Evolutionary conservation across 768 basidiomycete species (phyloP).

Genomic region (Flagelloscypha sp.): DNA sequence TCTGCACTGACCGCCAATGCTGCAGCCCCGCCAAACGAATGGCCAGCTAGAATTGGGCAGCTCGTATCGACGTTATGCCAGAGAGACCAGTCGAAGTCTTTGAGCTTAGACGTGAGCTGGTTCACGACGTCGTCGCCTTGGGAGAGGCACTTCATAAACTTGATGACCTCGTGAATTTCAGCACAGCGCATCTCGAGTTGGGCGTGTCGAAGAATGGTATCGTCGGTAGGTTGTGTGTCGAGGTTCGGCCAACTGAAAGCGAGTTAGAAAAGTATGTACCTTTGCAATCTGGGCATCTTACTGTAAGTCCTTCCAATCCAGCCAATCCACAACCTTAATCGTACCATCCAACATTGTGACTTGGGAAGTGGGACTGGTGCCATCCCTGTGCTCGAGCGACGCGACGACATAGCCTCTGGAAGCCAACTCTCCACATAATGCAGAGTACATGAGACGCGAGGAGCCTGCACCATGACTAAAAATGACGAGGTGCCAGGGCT

Average conservation of each 20-base stretch:
- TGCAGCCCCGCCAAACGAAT: conserved; percentile 23
- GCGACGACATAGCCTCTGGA: conserved; percentile 37
- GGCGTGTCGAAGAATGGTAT: conserved; percentile 20
- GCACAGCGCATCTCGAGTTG: conserved; percentile 27
- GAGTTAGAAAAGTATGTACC: no score
- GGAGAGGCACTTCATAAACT: conserved; percentile 15
- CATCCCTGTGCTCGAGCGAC: conserved; percentile 40
- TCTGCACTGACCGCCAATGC: conserved; percentile 19
- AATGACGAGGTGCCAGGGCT: conserved; percentile 33
- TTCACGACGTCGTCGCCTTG: conserved; percentile 6
- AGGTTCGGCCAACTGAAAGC: conserved; percentile 18
- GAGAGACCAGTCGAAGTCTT: conserved; percentile 11
- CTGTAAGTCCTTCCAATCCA: conserved; percentile 22
- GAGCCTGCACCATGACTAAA: conserved; percentile 41
- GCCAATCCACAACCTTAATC: conserved; percentile 22
- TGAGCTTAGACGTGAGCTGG: neutral
- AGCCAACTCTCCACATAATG: conserved; percentile 37
- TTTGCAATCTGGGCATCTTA: no score
- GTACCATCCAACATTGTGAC: conserved; percentile 14
- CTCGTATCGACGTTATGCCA: conserved; percentile 14
- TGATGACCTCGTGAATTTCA: conserved; percentile 26
- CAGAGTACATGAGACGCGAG: conserved; percentile 30
- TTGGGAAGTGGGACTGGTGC: conserved; percentile 29
- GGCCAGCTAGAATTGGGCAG: conserved; percentile 21
- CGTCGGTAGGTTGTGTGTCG: conserved; percentile 24